phyloP scores from a whole-genome alignment of 345 rosid genomes.

The Geranium brycei region DNA sequence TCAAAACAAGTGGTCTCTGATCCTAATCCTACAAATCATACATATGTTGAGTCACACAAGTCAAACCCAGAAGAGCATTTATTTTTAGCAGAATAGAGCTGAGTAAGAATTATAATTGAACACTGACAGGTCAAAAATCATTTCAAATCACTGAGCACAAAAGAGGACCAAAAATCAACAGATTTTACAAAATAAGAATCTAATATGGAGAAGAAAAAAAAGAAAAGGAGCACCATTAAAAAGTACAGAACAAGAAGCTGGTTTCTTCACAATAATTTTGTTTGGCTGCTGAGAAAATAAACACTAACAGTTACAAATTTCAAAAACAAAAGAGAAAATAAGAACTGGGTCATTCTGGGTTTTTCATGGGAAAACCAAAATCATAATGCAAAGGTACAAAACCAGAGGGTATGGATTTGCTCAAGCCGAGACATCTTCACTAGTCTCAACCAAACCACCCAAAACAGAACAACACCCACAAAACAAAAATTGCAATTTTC shows the following conservation, averaged over 20 bases:
- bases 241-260: background rate
- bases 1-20: background rate
- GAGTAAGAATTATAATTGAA: background rate
- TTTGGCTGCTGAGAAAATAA: constrained; percentile 4
- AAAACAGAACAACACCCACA: constrained; percentile 6
- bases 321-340: background rate
- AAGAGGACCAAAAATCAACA: background rate
- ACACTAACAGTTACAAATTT: background rate
- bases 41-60: background rate
- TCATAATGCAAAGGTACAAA: background rate
- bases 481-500: background rate
- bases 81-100: background rate
- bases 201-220: background rate
- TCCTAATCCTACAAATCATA: background rate
- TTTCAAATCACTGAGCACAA: background rate
- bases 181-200: too few species aligned
- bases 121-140: background rate
- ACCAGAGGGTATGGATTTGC: background rate
- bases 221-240: too few species aligned
- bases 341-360: background rate
- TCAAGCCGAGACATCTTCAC: too few species aligned
- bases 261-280: background rate
- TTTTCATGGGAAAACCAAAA: background rate
- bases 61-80: background rate
- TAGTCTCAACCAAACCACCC: background rate